Evolutionary conservation across 192 early-diverging fungal genomes (phyloP), one percentile per base, ranked within the genome.

Genomic region (Mortierella hygrophila): DNA sequence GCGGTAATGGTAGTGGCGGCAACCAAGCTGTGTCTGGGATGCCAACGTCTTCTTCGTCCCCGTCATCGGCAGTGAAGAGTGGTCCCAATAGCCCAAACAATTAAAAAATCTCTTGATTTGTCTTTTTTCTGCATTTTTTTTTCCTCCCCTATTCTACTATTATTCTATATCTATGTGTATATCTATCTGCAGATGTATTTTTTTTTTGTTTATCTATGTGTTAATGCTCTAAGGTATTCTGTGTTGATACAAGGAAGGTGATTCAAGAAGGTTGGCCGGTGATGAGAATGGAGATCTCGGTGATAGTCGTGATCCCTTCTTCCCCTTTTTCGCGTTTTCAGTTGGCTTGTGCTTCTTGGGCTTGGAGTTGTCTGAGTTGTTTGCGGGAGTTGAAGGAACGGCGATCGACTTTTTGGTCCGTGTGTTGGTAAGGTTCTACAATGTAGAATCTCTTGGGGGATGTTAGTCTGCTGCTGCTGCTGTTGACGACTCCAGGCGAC

Each of bases 311-410:
- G 49, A 40, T 40, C 35, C 35, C 35, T n/a, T n/a, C 38, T 20
- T 52, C 20, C 49, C n/a, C n/a, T n/a, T 52, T 52, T 20, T 52
- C 49, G 49, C 15, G 49, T 52, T 52, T 16, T 35, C 35, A 35
- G 18, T 21, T 15, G 18, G 49, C 18, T 52, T 52, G 26, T 49
- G 26, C 46, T 23, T 54, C 74, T 49, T 32, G 71, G 4, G 75
- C 81, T 46, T 57, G 68, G 18, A 75, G 75, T 32, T 68, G 55
- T 54, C 77, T 77, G 32, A 82, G 81, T 15, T 77, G 70, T 38
- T 82, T 82, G 57, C 75, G 46, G 4, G 57, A 77, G 13, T 77
- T 82, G 47, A 72, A 82, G 32, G 81, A 82, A 0, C 81, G 75
- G 0, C 76, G 75, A 74, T 82, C 81, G 18, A 82, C n/a, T 54